A percentile compares a stretch with the other conserved stretches of the same genome.
These are phyloP conservation scores for Lyophyllum shimeji DNA, from an alignment of 768 basidiomycete species.

Conservation along the genomic window DNA sequence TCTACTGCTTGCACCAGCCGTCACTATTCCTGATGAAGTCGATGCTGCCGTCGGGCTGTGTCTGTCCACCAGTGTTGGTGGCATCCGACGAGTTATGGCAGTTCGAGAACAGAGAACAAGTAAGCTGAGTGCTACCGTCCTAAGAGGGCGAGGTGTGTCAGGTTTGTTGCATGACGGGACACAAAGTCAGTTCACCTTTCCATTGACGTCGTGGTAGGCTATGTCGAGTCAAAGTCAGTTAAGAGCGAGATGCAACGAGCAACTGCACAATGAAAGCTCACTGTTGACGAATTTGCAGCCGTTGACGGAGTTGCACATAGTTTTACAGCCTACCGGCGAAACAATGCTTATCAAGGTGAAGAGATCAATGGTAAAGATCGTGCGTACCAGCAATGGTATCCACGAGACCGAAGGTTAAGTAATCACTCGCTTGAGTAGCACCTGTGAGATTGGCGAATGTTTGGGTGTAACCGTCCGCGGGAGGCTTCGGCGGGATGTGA, in stretches of 20 bases:
- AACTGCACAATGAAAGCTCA: conserved; percentile 17
- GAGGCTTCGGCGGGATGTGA: conserved; percentile 18
- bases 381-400: conserved; percentile 37
- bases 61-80: conserved; percentile 42
- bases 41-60: conserved; percentile 38
- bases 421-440: conserved; percentile 42
- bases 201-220: conserved; percentile 49
- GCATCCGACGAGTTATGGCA: conserved; percentile 38
- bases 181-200: conserved; percentile 27
- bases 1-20: conserved; percentile 37
- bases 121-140: conserved; percentile 41
- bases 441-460: conserved; percentile 42
- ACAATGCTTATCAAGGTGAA: too few relatives aligned
- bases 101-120: conserved; percentile 39
- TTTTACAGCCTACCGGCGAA: conserved; percentile 35
- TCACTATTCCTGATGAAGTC: conserved; percentile 40
- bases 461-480: conserved; percentile 33
- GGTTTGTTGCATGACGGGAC: not conserved
- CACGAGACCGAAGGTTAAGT: conserved; percentile 44
- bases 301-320: conserved; percentile 41
- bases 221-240: not conserved
- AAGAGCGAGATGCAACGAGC: not conserved
- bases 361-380: conserved; percentile 24
- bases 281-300: conserved; percentile 45
- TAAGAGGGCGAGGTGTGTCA: conserved; percentile 11